Base-by-base conservation (phyloP, 495 filamentous ascomycete species). In the Penicillium coffeae region DNA sequence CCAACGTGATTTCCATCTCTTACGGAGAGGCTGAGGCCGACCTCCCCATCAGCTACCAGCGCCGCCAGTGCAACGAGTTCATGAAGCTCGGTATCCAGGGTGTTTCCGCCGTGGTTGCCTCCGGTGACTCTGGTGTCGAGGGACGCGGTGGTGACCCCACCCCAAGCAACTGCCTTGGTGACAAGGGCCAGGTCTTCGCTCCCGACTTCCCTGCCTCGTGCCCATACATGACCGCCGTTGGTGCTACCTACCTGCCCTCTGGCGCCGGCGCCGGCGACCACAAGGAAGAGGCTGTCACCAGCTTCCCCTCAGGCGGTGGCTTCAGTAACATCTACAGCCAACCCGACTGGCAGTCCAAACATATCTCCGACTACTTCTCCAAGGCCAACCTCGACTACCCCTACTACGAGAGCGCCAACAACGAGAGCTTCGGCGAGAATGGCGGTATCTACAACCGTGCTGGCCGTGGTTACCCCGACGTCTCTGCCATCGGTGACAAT, bases 21-120 rank as follows among this genome's bases (percentile, higher is more conserved):
- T 85, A 84, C 51, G 73, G 72, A 21, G 65, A 64, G 22, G 72
- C 72, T 36, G 81, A 85, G 50, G 65, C 64, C 9, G 71, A 69
- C 25, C 62, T 78, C 3, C 78, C 79, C 10, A 63, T 72, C 30
- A 60, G 59, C 33, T 85, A 81, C 59, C 71, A 76, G 52, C 63
- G 65, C 32, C 79, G 79, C 41, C 76, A 82, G 56, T 81, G 81
- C 62, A 64, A 69, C 42, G 77, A 83, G 58, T 82, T 72, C 56
- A 75, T 87, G 69, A 87, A 87, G 67, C 80, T 87, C 6, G 82
- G 76, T 2, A 68, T 86, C 18, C 77, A 78, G 47, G 84, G 84
- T 9, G 71, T 83, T 7, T 79, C 80, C 0, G 66, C 86, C 15
- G 54, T 88, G 32, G 78, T 79, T 51, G 77, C 83, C 0, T 82